Evolutionary conservation across 1,284 basidiomycete genomes (phyloP).

Genomic region (Ustilago hordei): DNA sequence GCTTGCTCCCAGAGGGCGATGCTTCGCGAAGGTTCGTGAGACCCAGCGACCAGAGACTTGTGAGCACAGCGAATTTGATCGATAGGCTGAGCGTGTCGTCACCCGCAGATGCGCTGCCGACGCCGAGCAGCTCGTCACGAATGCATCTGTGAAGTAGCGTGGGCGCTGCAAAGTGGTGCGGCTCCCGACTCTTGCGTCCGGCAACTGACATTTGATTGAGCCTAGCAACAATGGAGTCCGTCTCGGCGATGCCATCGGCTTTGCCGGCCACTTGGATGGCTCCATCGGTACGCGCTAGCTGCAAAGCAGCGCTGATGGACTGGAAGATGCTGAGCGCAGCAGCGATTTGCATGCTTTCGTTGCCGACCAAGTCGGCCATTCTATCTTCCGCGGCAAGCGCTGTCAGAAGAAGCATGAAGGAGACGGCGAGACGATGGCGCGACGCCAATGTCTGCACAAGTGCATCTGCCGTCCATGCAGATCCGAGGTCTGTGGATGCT

Average conservation of each 20-base stretch:
- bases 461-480: constrained; percentile 37
- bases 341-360: constrained; percentile 44
- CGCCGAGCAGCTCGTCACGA: constrained; percentile 29
- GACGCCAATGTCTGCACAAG: constrained; percentile 42
- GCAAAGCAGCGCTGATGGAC: constrained; percentile 27
- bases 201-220: constrained; percentile 51
- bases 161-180: constrained; percentile 42
- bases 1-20: constrained; percentile 13
- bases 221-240: constrained; percentile 46
- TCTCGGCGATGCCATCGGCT: constrained; percentile 18
- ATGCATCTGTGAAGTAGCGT: constrained; percentile 49
- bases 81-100: constrained; percentile 16
- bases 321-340: constrained; percentile 43
- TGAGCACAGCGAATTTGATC: constrained; percentile 31
- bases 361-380: constrained; percentile 45
- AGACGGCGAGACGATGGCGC: constrained; percentile 36
- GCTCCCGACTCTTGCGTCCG: constrained; percentile 46
- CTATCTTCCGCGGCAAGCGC: constrained; percentile 41
- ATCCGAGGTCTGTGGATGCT: constrained; percentile 42
- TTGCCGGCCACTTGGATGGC: constrained; percentile 25
- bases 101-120: background rate
- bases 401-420: constrained; percentile 39
- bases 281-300: constrained; percentile 39
- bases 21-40: constrained; percentile 33
- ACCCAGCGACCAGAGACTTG: constrained; percentile 44